Conservation (phyloP, 1,284 basidiomycete species). For the Phellopilus nigrolimitatus region DNA sequence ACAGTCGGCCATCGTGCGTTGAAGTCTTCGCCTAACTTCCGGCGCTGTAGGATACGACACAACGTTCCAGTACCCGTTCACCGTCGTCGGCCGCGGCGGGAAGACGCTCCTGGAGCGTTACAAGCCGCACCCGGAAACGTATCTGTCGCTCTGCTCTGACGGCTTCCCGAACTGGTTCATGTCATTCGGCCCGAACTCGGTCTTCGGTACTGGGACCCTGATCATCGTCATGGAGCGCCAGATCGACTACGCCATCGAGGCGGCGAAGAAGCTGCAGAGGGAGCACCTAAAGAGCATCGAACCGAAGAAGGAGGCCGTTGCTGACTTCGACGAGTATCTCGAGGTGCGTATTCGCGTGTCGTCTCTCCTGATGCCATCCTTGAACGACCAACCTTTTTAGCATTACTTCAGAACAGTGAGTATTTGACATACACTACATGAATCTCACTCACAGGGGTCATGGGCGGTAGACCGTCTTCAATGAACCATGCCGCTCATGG, state of each 20-base stretch:
- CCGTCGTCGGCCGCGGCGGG: conserved; percentile 47
- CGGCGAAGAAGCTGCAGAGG: conserved; percentile 49
- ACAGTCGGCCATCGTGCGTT: too few relatives aligned
- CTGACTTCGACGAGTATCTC: too few relatives aligned
- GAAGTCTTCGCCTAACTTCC: conserved; percentile 43
- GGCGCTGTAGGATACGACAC: too few relatives aligned
- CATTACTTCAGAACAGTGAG: conserved; percentile 44
- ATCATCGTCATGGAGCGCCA: too few relatives aligned
- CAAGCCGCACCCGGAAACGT: conserved; percentile 48
- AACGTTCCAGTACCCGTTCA: too few relatives aligned
- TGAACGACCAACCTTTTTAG: conserved; percentile 29
- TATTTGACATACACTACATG: neutral
- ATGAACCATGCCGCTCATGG: conserved; percentile 57
- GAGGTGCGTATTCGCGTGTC: too few relatives aligned
- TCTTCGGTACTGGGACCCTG: too few relatives aligned
- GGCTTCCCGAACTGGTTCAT: too few relatives aligned
- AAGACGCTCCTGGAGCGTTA: conserved; percentile 44
- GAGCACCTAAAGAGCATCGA: conserved; percentile 57
- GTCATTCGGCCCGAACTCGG: too few relatives aligned
- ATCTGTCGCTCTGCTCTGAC: too few relatives aligned
- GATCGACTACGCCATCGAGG: conserved; percentile 49
- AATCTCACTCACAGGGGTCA: neutral
- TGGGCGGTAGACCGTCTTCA: conserved; percentile 46
- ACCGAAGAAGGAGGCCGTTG: too few relatives aligned
- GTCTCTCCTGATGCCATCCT: conserved; percentile 52